A percentile compares a stretch with the other conserved stretches of the same genome.
phyloP scores from a whole-genome alignment of 495 filamentous ascomycete species.

The Talaromyces borbonicus region DNA sequence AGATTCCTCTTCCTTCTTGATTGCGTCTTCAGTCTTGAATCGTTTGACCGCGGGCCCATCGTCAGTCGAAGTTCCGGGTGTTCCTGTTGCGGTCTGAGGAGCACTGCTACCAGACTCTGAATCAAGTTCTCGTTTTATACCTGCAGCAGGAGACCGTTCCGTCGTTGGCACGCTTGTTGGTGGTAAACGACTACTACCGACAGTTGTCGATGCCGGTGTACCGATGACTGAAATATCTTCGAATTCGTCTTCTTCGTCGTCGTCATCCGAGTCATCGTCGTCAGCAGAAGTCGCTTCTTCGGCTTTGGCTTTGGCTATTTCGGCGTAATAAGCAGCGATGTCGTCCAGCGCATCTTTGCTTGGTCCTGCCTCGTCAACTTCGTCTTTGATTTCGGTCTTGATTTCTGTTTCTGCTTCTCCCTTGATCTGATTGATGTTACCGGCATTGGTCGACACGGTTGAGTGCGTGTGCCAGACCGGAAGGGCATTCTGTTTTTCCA shows the following conservation, averaged over 20 bases:
- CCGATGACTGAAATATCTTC: slow-evolving; percentile 5
- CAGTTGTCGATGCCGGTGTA: slow-evolving; percentile 23
- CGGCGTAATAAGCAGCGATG: slow-evolving; percentile 41
- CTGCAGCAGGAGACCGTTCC: slow-evolving; percentile 12
- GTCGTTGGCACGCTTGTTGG: slow-evolving; percentile 22
- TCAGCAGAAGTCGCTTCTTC: slow-evolving; percentile 37
- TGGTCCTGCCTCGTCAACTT: slow-evolving; percentile 47
- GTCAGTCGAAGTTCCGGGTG: slow-evolving; percentile 30
- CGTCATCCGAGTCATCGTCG: slow-evolving; percentile 34
- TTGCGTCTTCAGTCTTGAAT: slow-evolving; percentile 27
- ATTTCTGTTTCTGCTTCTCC: slow-evolving; percentile 27
- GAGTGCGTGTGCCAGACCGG: slow-evolving; percentile 85
- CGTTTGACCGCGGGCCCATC: slow-evolving; percentile 35
- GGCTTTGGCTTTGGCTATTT: slow-evolving; percentile 40
- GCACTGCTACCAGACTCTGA: slow-evolving; percentile 32
- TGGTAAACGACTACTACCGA: slow-evolving; percentile 7
- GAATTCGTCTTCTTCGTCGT: slow-evolving; percentile 5
- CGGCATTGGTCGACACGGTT: slow-evolving; percentile 48
- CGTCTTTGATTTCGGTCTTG: slow-evolving; percentile 35
- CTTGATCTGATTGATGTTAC: slow-evolving; percentile 19
- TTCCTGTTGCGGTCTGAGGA: slow-evolving; percentile 32
- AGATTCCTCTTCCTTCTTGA: slow-evolving; percentile 32
- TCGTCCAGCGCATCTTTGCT: slow-evolving; percentile 34
- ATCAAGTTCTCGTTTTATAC: slow-evolving; percentile 33
- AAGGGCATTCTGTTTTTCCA: slow-evolving; percentile 75